Conservation (phyloP, 2,329 filamentous ascomycete species). For the Neonectria magnoliae region DNA sequence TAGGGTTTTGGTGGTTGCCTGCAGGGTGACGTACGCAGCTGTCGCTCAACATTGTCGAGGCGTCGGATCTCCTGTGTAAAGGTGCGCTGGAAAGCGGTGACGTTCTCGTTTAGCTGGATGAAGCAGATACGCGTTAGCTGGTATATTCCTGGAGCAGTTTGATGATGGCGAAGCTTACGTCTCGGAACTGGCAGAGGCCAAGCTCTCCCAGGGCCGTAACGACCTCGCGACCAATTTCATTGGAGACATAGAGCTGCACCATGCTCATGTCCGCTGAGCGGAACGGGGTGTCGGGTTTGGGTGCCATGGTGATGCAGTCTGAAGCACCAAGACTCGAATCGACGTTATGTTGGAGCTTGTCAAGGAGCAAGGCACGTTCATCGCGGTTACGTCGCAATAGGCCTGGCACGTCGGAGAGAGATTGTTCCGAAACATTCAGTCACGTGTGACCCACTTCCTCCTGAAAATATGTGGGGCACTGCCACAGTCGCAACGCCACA, state of each 20-base stretch:
- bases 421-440: conserved; percentile 37
- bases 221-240: conserved; percentile 97
- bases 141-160: conserved; percentile 19
- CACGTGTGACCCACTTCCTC: conserved; percentile 39
- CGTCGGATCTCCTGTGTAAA: conserved; percentile 98
- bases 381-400: conserved; percentile 42
- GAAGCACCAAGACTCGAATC: conserved; percentile 45
- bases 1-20: conserved; percentile 22
- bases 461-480: conserved; percentile 11
- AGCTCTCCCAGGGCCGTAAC: conserved; percentile 96
- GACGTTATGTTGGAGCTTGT: conserved; percentile 45
- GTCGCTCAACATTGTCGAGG: conserved; percentile 97
- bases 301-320: conserved; percentile 63
- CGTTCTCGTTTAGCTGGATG: conserved; percentile 85
- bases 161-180: conserved; percentile 70
- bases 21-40: conserved; percentile 78
- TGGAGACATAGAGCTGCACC: conserved; percentile 99
- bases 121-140: conserved; percentile 29
- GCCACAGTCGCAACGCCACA: conserved; percentile 13
- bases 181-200: conserved; percentile 94
- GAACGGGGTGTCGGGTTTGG: conserved; percentile 91
- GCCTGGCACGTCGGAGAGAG: conserved; percentile 32
- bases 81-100: conserved; percentile 94
- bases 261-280: conserved; percentile 99
- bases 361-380: conserved; percentile 41